Base-by-base conservation (phyloP, 805 yeast species). In the Starmerella stellata region DNA sequence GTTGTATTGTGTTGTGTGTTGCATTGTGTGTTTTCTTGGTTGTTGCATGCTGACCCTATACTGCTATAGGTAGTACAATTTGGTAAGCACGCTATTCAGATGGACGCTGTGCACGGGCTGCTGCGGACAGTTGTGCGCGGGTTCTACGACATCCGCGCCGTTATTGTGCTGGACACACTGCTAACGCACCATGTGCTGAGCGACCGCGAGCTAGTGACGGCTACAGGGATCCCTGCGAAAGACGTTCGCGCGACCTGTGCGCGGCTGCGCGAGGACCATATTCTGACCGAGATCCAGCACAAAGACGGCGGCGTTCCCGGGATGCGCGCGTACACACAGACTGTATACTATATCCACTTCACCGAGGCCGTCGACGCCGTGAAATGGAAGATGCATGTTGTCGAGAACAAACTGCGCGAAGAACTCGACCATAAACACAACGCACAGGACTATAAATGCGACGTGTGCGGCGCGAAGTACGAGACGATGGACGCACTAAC, bases 291-390 rank as follows among this genome's bases (percentile, higher is more conserved):
- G 38, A 45, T 47, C 7, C 40, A 46, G 25, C 51, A 46, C 44
- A 69, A 73, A 4, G 70, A 70, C 27, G 85, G 79, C 44, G 67
- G 40, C 5, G 40, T 42, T 68, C 23, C 72, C 52, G 68, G 72
- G 45, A 78, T 70, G 42, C 66, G 94, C 44, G 70, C 77, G 40
- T 73, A 75, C 35, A 69, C 75, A 20, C 69, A 85, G 50, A 78
- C 87, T 2, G 82, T 82, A 51, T 90, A 77, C 60, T 90, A 71
- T 57, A 75, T 87, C 39, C 94, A 82, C 53, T 73, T 71, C 54
- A 81, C 95, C 2, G 93, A 83, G 56, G 93, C 96, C 0, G 80
- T 90, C 30, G 98, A 90, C 60, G 74, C 95, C 3, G 74, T 90
- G 54, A 90, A 90, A 59, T 90, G 96, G 96, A 83, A 85, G 53